These are phyloP conservation scores for Afroboletus lepidellus DNA, from an alignment of 1,284 basidiomycete species.

Conservation along the genomic window DNA sequence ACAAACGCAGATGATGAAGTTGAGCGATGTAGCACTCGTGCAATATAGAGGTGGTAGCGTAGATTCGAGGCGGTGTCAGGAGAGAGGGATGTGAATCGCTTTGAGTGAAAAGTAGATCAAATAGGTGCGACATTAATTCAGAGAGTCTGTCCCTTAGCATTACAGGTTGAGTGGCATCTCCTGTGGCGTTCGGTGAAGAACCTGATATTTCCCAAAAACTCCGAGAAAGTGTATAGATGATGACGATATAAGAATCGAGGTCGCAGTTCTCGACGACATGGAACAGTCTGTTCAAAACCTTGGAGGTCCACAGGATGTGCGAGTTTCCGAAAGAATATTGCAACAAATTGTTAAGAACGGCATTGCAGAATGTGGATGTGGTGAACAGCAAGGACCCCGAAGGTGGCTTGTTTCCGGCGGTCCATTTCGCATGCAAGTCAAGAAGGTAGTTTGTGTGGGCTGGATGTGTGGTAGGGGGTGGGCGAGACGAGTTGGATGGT, in stretches of 20 bases:
- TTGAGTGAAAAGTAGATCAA: slow-evolving; percentile 23
- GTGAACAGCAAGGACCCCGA: slow-evolving; percentile 21
- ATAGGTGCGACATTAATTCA: slow-evolving; percentile 25
- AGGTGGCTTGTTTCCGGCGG: slow-evolving; percentile 7
- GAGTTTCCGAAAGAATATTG: slow-evolving; percentile 9
- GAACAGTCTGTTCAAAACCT: slow-evolving; percentile 37
- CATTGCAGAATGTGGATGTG: slow-evolving; percentile 29
- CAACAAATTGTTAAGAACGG: slow-evolving; percentile 16
- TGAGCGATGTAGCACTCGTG: slow-evolving; percentile 15
- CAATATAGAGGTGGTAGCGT: slow-evolving; percentile 21
- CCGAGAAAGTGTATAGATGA: slow-evolving; percentile 15
- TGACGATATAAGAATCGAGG: slow-evolving; percentile 23
- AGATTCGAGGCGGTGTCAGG: slow-evolving; percentile 7
- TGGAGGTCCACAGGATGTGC: slow-evolving; percentile 39
- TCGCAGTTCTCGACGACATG: slow-evolving; percentile 23
- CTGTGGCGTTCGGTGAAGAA: not conserved
- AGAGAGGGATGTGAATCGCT: slow-evolving; percentile 1
- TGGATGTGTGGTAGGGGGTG: slow-evolving; percentile 39
- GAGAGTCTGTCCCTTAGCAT: slow-evolving; percentile 22
- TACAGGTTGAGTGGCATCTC: slow-evolving; percentile 1
- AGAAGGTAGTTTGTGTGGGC: slow-evolving; percentile 43
- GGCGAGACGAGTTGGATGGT: slow-evolving; percentile 15
- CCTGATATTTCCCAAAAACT: slow-evolving; percentile 11
- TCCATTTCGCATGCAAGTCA: slow-evolving; percentile 38
- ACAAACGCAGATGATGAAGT: slow-evolving; percentile 17